A percentile compares a stretch with the other conserved stretches of the same genome.
These are phyloP conservation scores for Mycena capillaripes DNA, from an alignment of 768 basidiomycete genomes.

Conservation along the genomic window DNA sequence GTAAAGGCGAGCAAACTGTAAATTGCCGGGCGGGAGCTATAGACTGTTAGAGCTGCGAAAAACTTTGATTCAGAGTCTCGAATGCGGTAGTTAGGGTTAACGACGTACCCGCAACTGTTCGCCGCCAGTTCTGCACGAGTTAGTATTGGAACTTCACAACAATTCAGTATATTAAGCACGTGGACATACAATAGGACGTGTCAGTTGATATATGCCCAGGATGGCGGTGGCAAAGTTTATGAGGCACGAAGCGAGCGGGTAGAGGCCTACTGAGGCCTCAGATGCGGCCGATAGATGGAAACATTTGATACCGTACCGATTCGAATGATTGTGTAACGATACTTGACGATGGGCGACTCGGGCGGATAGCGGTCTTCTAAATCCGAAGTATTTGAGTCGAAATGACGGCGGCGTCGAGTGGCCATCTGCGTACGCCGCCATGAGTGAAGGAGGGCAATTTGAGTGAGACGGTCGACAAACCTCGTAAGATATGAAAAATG, in stretches of 20 bases:
- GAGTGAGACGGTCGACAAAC: slow-evolving; percentile 5
- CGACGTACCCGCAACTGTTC: slow-evolving; percentile 2
- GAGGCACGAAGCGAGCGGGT: slow-evolving; percentile 8
- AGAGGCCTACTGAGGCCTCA: slow-evolving; percentile 6
- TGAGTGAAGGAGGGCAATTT: slow-evolving; percentile 12
- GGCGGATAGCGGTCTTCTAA: slow-evolving; percentile 3
- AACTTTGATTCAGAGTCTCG: slow-evolving; percentile 8
- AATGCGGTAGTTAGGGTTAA: slow-evolving; percentile 3
- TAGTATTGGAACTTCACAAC: neutral
- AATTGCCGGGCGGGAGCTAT: slow-evolving; percentile 3
- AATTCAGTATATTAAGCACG: slow-evolving; percentile 1
- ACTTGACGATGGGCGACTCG: slow-evolving; percentile 10
- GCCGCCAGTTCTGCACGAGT: slow-evolving; percentile 4
- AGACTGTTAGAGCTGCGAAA: slow-evolving; percentile 6
- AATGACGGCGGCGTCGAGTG: slow-evolving; percentile 12
- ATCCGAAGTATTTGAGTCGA: neutral
- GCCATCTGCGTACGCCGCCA: neutral
- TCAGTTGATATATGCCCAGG: neutral
- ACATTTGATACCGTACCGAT: slow-evolving; percentile 3
- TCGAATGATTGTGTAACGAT: slow-evolving; percentile 9
- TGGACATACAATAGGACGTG: neutral
- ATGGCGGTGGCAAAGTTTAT: slow-evolving; percentile 8
- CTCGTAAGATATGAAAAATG: slow-evolving; percentile 9
- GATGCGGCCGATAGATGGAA: slow-evolving; percentile 11
- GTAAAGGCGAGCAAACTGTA: slow-evolving; percentile 6